phyloP scores from a whole-genome alignment of 2,329 filamentous ascomycete genomes.

The Aspergillus terreus region DNA sequence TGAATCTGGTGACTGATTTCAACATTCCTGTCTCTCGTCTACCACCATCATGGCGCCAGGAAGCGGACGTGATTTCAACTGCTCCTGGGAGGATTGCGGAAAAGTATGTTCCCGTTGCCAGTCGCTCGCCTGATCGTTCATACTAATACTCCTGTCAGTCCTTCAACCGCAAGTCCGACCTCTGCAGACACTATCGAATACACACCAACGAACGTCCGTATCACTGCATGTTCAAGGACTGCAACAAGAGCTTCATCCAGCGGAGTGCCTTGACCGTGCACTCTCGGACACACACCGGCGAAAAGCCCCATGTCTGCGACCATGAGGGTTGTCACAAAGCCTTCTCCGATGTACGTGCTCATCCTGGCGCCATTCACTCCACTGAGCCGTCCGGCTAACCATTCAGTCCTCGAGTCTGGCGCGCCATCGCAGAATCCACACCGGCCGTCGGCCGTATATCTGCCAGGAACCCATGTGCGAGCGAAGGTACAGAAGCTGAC shows the following conservation, averaged over 20 bases:
- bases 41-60: slow-evolving; percentile 35
- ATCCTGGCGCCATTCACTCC: too few relatives aligned
- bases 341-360: slow-evolving; percentile 40
- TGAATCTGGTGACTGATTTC: not conserved
- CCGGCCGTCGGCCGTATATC: slow-evolving; percentile 39
- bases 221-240: slow-evolving; percentile 41
- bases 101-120: slow-evolving; percentile 30
- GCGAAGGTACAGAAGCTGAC: slow-evolving; percentile 26
- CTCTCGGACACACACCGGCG: slow-evolving; percentile 42
- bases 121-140: not conserved
- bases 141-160: slow-evolving; percentile 27
- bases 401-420: slow-evolving; percentile 38
- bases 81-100: slow-evolving; percentile 41
- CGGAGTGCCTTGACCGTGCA: slow-evolving; percentile 47
- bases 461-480: slow-evolving; percentile 39
- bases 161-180: slow-evolving; percentile 48
- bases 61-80: slow-evolving; percentile 42
- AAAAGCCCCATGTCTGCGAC: slow-evolving; percentile 44
- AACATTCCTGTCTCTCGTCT: slow-evolving; percentile 10
- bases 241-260: slow-evolving; percentile 48
- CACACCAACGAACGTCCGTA: slow-evolving; percentile 49
- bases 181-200: slow-evolving; percentile 46
- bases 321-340: slow-evolving; percentile 41
- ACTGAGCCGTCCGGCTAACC: not conserved
- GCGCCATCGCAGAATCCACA: slow-evolving; percentile 39